Base-by-base conservation (phyloP, 768 basidiomycete species). In the Tulasnella sp. region DNA sequence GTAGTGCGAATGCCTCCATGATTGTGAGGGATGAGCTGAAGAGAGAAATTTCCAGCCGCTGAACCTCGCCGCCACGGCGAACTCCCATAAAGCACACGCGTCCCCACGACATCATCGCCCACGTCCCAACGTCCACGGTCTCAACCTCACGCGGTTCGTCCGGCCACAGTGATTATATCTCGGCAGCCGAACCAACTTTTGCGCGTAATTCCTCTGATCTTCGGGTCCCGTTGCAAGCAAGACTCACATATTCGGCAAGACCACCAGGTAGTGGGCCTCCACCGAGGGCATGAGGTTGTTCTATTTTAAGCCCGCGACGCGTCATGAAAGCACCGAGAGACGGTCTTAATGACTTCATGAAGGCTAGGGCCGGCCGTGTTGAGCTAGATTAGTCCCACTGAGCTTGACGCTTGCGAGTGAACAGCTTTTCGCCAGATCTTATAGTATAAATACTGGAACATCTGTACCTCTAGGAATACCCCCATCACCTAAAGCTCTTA, bases 1-100 rank as follows among this genome's bases (percentile, higher is more conserved):
- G 90, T 18, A 98, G 86, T 82, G 93, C 93, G 85, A 99, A 99
- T 6, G 95, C 92, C 83, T 96, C 95, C 93, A 95, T 94, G 34
- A n/a, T 24, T 16, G 31, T 9, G 28, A 64, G 64, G 28, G 24
- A 11, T 3, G 31, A 34, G 31, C 18, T 37, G 64, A 24, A 22
- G 64, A 28, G 34, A 69, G 64, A 69, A 69, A 31, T 31, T 69
- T 69, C 64, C 64, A 37, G 14, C 12, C 7, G 28, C 24, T 14
- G 24, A 20, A 69, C 24, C 6, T 69, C 64, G 64, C 64, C 64
- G 64, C 28, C 2, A 37, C 64, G 64, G 64, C 64, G 34, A 69
- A 69, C 64, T 69, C 14, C 64, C 34, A 69, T 28, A 34, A 37
- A 69, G 31, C 64, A 69, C 64, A 34, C 16, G 34, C 64, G 7